Evolutionary conservation across 2,329 filamentous ascomycete genomes (phyloP), one percentile per base, ranked within the genome.

Genomic region (Fusarium floridanum): DNA sequence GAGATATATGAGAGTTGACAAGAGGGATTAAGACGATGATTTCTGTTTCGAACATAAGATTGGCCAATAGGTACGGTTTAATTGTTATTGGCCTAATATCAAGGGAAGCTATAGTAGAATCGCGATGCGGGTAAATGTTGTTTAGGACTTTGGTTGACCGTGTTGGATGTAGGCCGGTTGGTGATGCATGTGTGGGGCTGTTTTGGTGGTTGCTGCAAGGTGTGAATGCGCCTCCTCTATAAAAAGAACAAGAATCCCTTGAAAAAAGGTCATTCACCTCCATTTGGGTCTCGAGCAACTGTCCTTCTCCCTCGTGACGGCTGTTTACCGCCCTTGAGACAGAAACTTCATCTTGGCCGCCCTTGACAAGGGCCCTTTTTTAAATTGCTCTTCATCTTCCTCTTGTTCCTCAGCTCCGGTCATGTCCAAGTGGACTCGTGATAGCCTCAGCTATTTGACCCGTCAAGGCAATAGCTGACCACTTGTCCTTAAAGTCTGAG

Each of bases 241-340:
- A 75, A 74, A 74, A 74, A 74, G 72, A 72, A 72, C 32, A 29
- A 8, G 17, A 34, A 72, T 62, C 61, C 65, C 61, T 72, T 66
- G 20, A 56, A 36, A 32, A 32, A 36, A 41, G 70, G 20, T 17
- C n/a, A 34, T 29, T n/a, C 43, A 32, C 39, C 34, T 37, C 29
- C 32, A 50, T 37, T 50, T 27, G 41, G 41, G 16, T 29, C 27
- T 37, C 11, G 10, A 50, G 16, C 29, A 29, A 29, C 59, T 14
- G 24, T 29, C 32, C 11, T 45, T 22, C 60, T 64, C 20, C 29
- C 17, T 62, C 27, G 17, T 22, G n/a, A 24, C 36, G 17, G n/a
- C 12, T 10, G 17, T 71, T 27, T 37, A 29, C 43, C 32, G 16
- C 32, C 34, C 53, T 22, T 14, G 37, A 32, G 36, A 29, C 2